These are phyloP conservation scores for Cyberlindnera meyerae DNA, from an alignment of 805 yeast species.

Conservation along the genomic window DNA sequence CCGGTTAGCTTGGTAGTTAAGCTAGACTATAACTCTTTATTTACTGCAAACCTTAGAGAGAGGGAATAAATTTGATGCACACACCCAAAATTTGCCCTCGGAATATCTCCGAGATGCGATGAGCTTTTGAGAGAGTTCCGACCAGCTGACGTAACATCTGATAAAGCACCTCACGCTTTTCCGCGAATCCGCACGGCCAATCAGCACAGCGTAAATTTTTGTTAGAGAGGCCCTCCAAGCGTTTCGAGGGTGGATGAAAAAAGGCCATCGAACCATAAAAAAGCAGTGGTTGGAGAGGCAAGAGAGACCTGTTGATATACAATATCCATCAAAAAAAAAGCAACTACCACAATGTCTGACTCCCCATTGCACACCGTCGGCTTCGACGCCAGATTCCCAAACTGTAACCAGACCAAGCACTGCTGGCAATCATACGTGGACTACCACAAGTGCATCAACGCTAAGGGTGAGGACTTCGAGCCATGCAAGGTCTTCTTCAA, in stretches of 20 bases:
- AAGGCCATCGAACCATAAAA: background rate
- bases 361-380: slow-evolving; percentile 59
- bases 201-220: slow-evolving; percentile 13
- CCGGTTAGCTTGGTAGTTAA: too few species aligned
- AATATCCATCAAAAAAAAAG: too few species aligned
- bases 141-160: too few species aligned
- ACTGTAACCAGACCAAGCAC: slow-evolving; percentile 96
- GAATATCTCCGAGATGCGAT: too few species aligned
- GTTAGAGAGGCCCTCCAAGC: background rate
- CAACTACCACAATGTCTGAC: slow-evolving; percentile 24
- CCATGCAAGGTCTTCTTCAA: slow-evolving; percentile 94
- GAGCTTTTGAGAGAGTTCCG: too few species aligned
- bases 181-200: slow-evolving; percentile 9
- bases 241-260: background rate
- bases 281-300: too few species aligned
- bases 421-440: slow-evolving; percentile 98
- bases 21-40: background rate
- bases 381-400: slow-evolving; percentile 92
- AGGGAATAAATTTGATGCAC: background rate
- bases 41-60: background rate
- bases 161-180: background rate
- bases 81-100: too few species aligned
- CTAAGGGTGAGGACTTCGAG: slow-evolving; percentile 97
- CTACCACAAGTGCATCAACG: slow-evolving; percentile 94
- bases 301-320: too few species aligned